phyloP scores from a whole-genome alignment of 2,329 filamentous ascomycete genomes.

The Claviceps lovelessii region DNA sequence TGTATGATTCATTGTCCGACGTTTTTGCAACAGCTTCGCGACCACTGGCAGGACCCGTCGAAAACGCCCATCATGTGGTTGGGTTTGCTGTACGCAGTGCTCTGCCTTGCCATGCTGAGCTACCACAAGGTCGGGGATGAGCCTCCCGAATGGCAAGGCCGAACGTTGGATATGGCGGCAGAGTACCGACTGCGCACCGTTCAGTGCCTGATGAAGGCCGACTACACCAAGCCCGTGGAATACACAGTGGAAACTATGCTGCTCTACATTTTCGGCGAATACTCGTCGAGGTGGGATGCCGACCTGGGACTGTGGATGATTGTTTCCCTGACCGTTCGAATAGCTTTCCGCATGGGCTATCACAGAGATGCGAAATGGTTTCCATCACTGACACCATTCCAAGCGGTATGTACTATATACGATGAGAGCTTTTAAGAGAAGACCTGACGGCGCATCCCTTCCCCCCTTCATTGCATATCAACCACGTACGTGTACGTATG shows the following conservation, averaged over 20 bases:
- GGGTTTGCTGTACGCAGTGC: conserved; percentile 59
- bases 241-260: conserved; percentile 68
- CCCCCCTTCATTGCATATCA: not conserved
- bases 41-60: conserved; percentile 56
- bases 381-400: conserved; percentile 54
- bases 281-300: conserved; percentile 57
- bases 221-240: conserved; percentile 61
- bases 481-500: not conserved
- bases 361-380: conserved; percentile 68
- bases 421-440: too few relatives aligned
- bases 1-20: conserved; percentile 71
- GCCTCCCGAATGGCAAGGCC: conserved; percentile 62
- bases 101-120: conserved; percentile 64
- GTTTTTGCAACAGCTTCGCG: conserved; percentile 58
- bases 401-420: conserved; percentile 36
- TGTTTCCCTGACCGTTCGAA: conserved; percentile 38
- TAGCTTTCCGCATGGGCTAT: conserved; percentile 57
- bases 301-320: conserved; percentile 53
- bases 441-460: too few relatives aligned
- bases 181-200: conserved; percentile 60
- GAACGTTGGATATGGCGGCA: conserved; percentile 41
- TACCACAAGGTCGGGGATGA: conserved; percentile 70
- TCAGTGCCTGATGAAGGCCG: conserved; percentile 60
- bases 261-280: conserved; percentile 63
- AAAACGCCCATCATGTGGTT: conserved; percentile 67